Percentiles rank a stretch among this genome's conserved stretches.
These are phyloP conservation scores for Castanea sativa DNA, from an alignment of 306 rosid species.

Conservation along the genomic window DNA sequence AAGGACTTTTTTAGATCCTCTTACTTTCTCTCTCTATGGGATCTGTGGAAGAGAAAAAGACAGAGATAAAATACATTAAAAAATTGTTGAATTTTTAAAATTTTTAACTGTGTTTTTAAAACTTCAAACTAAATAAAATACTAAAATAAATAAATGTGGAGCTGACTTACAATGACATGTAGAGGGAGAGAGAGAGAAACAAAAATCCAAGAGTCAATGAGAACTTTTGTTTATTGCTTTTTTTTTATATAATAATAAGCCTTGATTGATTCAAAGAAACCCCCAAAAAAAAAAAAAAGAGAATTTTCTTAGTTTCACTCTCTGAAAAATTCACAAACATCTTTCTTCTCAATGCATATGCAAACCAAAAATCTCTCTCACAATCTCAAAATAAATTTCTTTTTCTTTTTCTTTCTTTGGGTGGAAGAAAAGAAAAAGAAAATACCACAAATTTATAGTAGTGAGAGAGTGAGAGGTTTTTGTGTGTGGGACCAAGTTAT, in stretches of 20 bases:
- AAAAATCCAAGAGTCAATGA: slow-evolving; percentile 27
- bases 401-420: not conserved
- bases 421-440: not conserved
- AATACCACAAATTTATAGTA: not conserved
- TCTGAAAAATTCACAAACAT: not conserved
- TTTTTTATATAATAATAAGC: not conserved
- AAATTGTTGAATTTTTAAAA: not conserved
- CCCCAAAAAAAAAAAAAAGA: not conserved
- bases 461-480: not conserved
- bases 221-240: not conserved
- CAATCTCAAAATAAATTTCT: slow-evolving; percentile 16
- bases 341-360: no score
- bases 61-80: slow-evolving; percentile 8
- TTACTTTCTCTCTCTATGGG: slow-evolving; percentile 31
- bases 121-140: not conserved
- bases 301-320: not conserved
- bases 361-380: no score
- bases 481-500: slow-evolving; percentile 38
- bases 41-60: slow-evolving; percentile 59
- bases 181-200: not conserved
- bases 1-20: slow-evolving; percentile 37
- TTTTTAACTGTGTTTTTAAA: no score
- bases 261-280: not conserved
- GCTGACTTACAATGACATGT: slow-evolving; percentile 28
- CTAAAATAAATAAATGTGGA: not conserved